phyloP scores from a whole-genome alignment of 106 monocot genomes.

The Dioscorea zingiberensis region DNA sequence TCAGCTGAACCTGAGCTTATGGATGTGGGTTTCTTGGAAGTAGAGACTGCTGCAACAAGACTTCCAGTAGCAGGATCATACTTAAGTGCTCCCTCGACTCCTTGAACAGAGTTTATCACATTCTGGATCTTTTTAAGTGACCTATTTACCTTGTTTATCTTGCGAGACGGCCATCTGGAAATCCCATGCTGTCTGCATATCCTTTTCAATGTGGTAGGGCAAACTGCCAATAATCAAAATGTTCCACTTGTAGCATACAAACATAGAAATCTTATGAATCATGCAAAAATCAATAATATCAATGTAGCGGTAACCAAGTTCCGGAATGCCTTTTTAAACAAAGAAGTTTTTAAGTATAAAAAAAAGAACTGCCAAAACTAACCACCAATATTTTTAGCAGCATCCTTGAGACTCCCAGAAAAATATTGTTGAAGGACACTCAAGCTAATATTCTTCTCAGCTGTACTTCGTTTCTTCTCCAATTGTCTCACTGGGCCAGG shows the following conservation, averaged over 20 bases:
- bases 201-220: slow-evolving; percentile 91
- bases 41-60: slow-evolving; percentile 54
- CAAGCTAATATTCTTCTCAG: slow-evolving; percentile 86
- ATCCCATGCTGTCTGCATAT: slow-evolving; percentile 94
- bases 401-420: slow-evolving; percentile 94
- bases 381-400: slow-evolving; percentile 92
- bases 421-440: slow-evolving; percentile 82
- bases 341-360: no score
- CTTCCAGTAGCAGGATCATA: slow-evolving; percentile 76
- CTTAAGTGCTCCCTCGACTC: slow-evolving; percentile 80
- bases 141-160: slow-evolving; percentile 94
- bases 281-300: no score
- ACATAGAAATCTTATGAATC: no score
- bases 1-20: neutral
- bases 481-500: slow-evolving; percentile 14
- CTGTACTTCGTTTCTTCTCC: slow-evolving; percentile 62
- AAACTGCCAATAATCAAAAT: slow-evolving; percentile 48
- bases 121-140: slow-evolving; percentile 82
- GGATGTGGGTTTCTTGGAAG: slow-evolving; percentile 19
- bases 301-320: no score
- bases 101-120: slow-evolving; percentile 89
- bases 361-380: slow-evolving; percentile 4
- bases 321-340: no score
- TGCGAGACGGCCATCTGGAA: slow-evolving; percentile 96
- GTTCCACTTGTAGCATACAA: no score